Conservation (phyloP, 2,329 filamentous ascomycete species). For the Elsinoe perseae region DNA sequence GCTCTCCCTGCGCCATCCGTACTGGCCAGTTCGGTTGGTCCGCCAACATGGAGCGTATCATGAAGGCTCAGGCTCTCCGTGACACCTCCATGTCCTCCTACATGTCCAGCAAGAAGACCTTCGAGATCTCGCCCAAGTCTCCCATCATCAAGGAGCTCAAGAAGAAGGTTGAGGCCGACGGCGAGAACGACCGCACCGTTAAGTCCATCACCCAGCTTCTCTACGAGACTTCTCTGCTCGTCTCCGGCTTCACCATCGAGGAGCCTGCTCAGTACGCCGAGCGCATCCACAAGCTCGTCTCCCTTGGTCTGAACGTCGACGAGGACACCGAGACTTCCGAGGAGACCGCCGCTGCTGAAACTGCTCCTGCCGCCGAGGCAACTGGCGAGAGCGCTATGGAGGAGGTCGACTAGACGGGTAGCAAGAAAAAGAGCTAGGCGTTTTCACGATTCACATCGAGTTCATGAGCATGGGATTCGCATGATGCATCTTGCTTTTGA, state of each 20-base stretch:
- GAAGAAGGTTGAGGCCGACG: slow-evolving; percentile 96
- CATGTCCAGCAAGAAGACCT: slow-evolving; percentile 99
- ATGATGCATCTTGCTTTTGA: slow-evolving; percentile 11
- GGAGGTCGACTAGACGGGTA: slow-evolving; percentile 83
- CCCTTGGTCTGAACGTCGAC: slow-evolving; percentile 93
- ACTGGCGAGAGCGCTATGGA: slow-evolving; percentile 94
- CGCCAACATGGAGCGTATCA: slow-evolving; percentile 99
- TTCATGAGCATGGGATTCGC: slow-evolving; percentile 4
- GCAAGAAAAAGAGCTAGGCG: neutral
- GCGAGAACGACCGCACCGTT: slow-evolving; percentile 97
- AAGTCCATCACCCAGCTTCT: slow-evolving; percentile 98
- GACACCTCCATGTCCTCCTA: slow-evolving; percentile 99
- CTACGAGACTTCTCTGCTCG: slow-evolving; percentile 96
- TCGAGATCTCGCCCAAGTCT: slow-evolving; percentile 99
- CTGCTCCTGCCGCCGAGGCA: slow-evolving; percentile 54
- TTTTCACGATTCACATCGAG: neutral
- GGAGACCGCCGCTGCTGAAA: slow-evolving; percentile 51
- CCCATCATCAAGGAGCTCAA: slow-evolving; percentile 97
- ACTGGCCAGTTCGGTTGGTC: slow-evolving; percentile 99
- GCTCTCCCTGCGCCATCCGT: slow-evolving; percentile 94
- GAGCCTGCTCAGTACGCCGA: slow-evolving; percentile 96
- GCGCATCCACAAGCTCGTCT: slow-evolving; percentile 99
- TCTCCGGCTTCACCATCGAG: slow-evolving; percentile 99
- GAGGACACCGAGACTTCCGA: slow-evolving; percentile 71
- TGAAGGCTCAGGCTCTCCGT: slow-evolving; percentile 99